These are phyloP conservation scores for Grigorovia transvaalensis DNA, from an alignment of 805 yeast species.

Conservation along the genomic window DNA sequence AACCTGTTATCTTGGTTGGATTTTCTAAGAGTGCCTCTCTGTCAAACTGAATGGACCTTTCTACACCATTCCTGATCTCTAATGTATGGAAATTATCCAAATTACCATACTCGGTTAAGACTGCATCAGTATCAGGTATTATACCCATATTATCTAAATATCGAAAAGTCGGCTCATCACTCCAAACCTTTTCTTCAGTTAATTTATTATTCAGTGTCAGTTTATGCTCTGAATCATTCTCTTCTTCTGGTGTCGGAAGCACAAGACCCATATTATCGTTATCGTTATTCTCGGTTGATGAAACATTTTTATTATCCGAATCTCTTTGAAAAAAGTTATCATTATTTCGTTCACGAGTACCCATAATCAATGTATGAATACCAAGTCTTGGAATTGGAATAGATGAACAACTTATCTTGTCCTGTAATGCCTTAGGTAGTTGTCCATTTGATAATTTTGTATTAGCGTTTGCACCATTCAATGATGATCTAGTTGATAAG, in stretches of 20 bases:
- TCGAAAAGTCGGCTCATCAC: slow-evolving; percentile 22
- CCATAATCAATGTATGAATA: slow-evolving; percentile 52
- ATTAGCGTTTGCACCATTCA: background rate
- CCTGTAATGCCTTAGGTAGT: slow-evolving; percentile 8
- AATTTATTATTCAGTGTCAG: slow-evolving; percentile 25
- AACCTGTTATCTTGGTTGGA: slow-evolving; percentile 32
- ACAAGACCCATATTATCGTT: slow-evolving; percentile 10
- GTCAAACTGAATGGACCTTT: slow-evolving; percentile 29
- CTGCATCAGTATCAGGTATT: slow-evolving; percentile 23
- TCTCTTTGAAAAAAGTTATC: slow-evolving; percentile 18
- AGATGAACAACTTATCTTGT: slow-evolving; percentile 35
- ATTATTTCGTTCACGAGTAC: slow-evolving; percentile 34
- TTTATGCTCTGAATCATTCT: slow-evolving; percentile 17
- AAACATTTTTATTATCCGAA: slow-evolving; percentile 8
- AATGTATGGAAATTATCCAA: slow-evolving; percentile 18
- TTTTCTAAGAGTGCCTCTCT: slow-evolving; percentile 27
- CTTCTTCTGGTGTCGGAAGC: slow-evolving; percentile 9
- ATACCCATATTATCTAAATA: slow-evolving; percentile 21
- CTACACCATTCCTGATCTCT: slow-evolving; percentile 30
- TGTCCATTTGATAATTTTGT: background rate
- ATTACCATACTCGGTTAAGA: slow-evolving; percentile 25
- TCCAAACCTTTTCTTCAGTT: slow-evolving; percentile 20
- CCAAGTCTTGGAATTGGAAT: slow-evolving; percentile 53
- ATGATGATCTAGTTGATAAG: background rate
- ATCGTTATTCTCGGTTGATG: slow-evolving; percentile 9